Conservation (phyloP, 306 rosid genomes). For the Cucumis hystrix region DNA sequence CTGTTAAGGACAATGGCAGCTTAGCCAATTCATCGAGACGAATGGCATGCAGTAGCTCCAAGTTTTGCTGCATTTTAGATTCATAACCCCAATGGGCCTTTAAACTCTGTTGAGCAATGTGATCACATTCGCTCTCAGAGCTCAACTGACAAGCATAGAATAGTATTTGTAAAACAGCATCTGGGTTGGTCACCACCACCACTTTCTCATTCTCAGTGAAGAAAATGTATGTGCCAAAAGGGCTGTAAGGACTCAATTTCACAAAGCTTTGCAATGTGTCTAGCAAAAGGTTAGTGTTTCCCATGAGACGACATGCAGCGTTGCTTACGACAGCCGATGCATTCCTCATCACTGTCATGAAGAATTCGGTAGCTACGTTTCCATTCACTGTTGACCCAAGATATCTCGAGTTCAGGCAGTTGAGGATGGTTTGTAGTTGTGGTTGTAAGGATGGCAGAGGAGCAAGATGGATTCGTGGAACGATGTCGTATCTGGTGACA, state of each 20-base stretch:
- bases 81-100: conserved; percentile 30
- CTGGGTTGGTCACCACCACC: conserved; percentile 34
- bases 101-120: conserved; percentile 26
- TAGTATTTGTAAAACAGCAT: conserved; percentile 61
- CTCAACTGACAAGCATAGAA: conserved; percentile 37
- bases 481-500: conserved; percentile 43
- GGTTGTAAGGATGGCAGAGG: conserved; percentile 30
- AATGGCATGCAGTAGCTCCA: conserved; percentile 21
- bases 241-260: conserved; percentile 60
- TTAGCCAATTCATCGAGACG: conserved; percentile 19
- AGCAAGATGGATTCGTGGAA: conserved; percentile 57
- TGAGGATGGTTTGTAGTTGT: conserved; percentile 15
- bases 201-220: conserved; percentile 32
- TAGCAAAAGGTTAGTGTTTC: conserved; percentile 39
- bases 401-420: conserved; percentile 11
- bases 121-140: conserved; percentile 3
- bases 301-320: conserved; percentile 60
- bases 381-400: neutral
- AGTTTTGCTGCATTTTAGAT: conserved; percentile 17
- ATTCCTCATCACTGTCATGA: conserved; percentile 32
- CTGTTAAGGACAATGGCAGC: conserved; percentile 26
- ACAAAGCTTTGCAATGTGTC: conserved; percentile 36
- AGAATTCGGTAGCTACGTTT: conserved; percentile 10
- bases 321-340: conserved; percentile 40
- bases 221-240: conserved; percentile 64